Conservation (phyloP, 2,329 filamentous ascomycete genomes). For the Xylaria sp. region DNA sequence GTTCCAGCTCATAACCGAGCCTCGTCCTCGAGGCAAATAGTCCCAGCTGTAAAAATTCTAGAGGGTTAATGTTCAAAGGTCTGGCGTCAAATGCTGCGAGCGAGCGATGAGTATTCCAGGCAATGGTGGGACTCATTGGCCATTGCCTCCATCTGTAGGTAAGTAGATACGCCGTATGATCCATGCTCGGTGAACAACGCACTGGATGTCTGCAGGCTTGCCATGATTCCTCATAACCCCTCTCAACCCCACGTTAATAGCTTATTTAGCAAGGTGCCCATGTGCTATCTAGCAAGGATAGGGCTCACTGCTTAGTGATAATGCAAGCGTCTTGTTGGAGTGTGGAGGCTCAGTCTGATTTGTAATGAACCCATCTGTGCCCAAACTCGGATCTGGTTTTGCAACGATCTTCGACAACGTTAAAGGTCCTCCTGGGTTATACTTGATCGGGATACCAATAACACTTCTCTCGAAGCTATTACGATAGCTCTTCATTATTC, state of each 20-base stretch:
- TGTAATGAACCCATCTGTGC: background rate
- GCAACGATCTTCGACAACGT: background rate
- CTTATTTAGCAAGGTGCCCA: background rate
- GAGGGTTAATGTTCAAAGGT: background rate
- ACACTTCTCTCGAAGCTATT: constrained; percentile 12
- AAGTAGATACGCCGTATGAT: background rate
- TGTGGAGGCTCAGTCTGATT: background rate
- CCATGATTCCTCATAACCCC: background rate
- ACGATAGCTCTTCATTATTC: background rate
- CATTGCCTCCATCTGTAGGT: background rate
- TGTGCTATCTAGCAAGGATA: background rate
- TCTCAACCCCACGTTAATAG: background rate
- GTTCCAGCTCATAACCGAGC: constrained; percentile 1
- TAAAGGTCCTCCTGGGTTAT: background rate
- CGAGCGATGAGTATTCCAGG: background rate
- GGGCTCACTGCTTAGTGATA: background rate
- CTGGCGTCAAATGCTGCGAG: background rate
- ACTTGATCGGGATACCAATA: background rate
- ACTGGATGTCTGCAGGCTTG: background rate
- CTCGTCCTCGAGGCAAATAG: background rate
- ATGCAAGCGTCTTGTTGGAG: background rate
- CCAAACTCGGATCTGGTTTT: background rate
- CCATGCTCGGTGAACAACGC: background rate
- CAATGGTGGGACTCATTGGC: too few relatives aligned
- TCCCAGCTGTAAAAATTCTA: background rate